These are phyloP conservation scores for Myxozyma monticola DNA, from an alignment of 805 yeast species.

Conservation along the genomic window DNA sequence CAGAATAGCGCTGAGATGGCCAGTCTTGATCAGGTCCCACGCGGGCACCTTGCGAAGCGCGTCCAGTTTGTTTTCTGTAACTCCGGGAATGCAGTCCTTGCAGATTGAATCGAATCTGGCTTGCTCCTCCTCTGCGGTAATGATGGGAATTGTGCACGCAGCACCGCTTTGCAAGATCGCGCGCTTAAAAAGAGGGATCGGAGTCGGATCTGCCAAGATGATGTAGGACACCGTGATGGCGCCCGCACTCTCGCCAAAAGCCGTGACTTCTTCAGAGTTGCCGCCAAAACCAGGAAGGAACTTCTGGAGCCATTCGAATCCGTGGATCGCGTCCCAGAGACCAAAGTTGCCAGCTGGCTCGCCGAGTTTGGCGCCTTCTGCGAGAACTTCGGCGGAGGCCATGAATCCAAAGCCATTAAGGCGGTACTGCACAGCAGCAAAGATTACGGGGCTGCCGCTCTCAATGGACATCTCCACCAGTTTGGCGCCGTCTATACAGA, in stretches of 20 bases:
- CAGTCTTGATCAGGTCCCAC: background rate
- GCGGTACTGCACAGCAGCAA: slow-evolving; percentile 45
- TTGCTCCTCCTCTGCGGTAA: slow-evolving; percentile 14
- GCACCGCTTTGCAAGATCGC: slow-evolving; percentile 20
- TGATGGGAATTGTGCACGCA: slow-evolving; percentile 7
- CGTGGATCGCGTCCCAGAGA: slow-evolving; percentile 42
- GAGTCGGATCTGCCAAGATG: no score
- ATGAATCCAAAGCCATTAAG: slow-evolving; percentile 47
- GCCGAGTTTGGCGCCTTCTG: slow-evolving; percentile 34
- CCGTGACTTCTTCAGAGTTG: slow-evolving; percentile 43
- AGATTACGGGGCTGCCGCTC: no score
- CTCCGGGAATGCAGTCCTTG: background rate
- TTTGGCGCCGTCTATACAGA: slow-evolving; percentile 16
- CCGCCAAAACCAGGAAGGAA: slow-evolving; percentile 48
- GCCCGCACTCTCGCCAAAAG: slow-evolving; percentile 49
- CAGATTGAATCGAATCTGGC: slow-evolving; percentile 11
- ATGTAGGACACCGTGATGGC: no score
- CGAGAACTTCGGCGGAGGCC: slow-evolving; percentile 43
- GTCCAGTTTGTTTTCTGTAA: slow-evolving; percentile 1
- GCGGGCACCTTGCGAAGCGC: slow-evolving; percentile 9
- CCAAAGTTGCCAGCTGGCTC: slow-evolving; percentile 40
- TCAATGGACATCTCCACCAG: slow-evolving; percentile 21
- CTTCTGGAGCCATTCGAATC: slow-evolving; percentile 45
- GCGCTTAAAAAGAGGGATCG: slow-evolving; percentile 10
- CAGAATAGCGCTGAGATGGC: background rate